Conservation (phyloP, 129 eudicot species). For the Chrysanthemum lavandulifolium region DNA sequence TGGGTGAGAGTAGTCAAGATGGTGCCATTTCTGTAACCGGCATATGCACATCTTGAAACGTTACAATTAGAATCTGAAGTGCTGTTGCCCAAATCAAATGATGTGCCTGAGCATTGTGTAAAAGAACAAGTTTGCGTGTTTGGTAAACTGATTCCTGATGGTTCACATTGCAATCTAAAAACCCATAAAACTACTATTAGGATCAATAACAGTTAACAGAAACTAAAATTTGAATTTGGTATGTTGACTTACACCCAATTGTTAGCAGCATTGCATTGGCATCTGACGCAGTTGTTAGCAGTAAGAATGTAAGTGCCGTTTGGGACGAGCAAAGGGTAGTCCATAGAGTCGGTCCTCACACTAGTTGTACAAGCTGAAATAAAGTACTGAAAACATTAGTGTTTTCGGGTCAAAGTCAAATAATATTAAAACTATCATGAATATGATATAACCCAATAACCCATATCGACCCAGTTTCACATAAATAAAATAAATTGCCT, state of each 20-base stretch:
- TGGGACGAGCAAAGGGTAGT: conserved; percentile 71
- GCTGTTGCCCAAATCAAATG: conserved; percentile 48
- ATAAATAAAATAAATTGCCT: not conserved
- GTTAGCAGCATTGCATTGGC: conserved; percentile 61
- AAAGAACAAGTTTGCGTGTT: conserved; percentile 45
- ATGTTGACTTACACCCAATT: conserved; percentile 61
- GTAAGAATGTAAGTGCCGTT: conserved; percentile 51
- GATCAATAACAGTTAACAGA: not conserved
- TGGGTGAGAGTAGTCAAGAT: conserved; percentile 36
- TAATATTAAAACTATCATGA: not conserved
- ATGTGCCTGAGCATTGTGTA: conserved; percentile 44
- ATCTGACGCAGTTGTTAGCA: conserved; percentile 56
- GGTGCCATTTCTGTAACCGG: conserved; percentile 47
- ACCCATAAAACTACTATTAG: not conserved
- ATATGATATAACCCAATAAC: not conserved
- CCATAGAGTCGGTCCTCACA: conserved; percentile 48
- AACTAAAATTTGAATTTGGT: not conserved
- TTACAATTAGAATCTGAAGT: conserved; percentile 51
- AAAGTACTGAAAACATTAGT: not conserved
- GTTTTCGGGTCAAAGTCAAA: conserved; percentile 3
- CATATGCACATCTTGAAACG: conserved; percentile 61
- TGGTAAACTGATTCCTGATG: conserved; percentile 37
- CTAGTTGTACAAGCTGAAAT: conserved; percentile 55
- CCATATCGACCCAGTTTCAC: not conserved
- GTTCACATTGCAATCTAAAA: conserved; percentile 69